A percentile compares a stretch with the other conserved stretches of the same genome.
These are phyloP conservation scores for Maudiozyma humilis DNA, from an alignment of 1,139 yeast species.

Conservation along the genomic window DNA sequence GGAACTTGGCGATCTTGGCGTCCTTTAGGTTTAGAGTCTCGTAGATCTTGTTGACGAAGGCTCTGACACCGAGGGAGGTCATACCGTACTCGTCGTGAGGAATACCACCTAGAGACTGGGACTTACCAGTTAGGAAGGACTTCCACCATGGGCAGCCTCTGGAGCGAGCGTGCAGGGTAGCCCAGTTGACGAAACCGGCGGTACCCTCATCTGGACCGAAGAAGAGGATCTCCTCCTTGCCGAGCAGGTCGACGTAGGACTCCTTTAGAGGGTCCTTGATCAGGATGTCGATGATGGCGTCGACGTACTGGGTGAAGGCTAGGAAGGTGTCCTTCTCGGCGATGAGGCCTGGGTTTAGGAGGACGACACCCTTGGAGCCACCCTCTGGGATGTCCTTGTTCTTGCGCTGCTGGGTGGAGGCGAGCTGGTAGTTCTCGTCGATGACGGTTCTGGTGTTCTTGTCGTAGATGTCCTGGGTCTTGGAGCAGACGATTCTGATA, in stretches of 20 bases:
- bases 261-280: conserved; percentile 77
- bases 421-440: conserved; percentile 94
- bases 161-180: conserved; percentile 85
- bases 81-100: conserved; percentile 98
- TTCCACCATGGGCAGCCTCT: conserved; percentile 99
- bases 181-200: conserved; percentile 95
- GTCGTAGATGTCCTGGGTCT: conserved; percentile 78
- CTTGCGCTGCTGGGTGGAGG: conserved; percentile 92
- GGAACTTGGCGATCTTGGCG: conserved; percentile 64
- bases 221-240: conserved; percentile 79
- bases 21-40: conserved; percentile 61
- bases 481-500: conserved; percentile 85
- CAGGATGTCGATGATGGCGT: conserved; percentile 78
- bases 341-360: conserved; percentile 63
- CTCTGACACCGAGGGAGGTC: conserved; percentile 92
- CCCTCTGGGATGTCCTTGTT: conserved; percentile 99
- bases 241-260: conserved; percentile 73
- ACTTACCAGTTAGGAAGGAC: conserved; percentile 94
- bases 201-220: conserved; percentile 99
- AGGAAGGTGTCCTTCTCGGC: conserved; percentile 79
- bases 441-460: conserved; percentile 81
- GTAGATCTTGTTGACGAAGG: conserved; percentile 83
- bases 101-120: conserved; percentile 88
- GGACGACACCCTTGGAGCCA: conserved; percentile 94
- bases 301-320: conserved; percentile 89